Percentiles rank a stretch among this genome's conserved stretches.
Evolutionary conservation across 2,329 filamentous ascomycete genomes (phyloP).

Genomic region (Nemania sp.): DNA sequence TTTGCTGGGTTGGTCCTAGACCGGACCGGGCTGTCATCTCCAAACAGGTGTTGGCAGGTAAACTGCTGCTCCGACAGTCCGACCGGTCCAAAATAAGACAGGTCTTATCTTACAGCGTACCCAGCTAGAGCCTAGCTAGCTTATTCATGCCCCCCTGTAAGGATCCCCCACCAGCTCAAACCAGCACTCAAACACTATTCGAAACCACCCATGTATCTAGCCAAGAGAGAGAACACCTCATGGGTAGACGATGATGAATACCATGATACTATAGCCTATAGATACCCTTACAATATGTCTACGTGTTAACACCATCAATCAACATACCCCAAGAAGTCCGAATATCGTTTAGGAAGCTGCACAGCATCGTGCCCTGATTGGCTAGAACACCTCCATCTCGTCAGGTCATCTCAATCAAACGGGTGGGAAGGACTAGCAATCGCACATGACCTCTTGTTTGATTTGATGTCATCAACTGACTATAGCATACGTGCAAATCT

Average conservation of each 20-base stretch:
- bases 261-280: background rate
- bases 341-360: conserved; percentile 1
- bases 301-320: conserved; percentile 8
- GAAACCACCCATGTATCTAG: conserved; percentile 22
- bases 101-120: background rate
- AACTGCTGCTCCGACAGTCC: conserved; percentile 23
- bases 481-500: conserved; percentile 6
- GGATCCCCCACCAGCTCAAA: conserved; percentile 27
- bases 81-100: background rate
- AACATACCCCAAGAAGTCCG: conserved; percentile 8
- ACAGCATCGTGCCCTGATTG: conserved; percentile 17
- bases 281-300: background rate
- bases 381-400: conserved; percentile 12
- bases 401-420: conserved; percentile 27
- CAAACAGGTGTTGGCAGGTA: conserved; percentile 34
- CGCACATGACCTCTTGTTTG: conserved; percentile 37
- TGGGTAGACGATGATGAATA: background rate
- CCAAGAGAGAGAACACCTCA: background rate
- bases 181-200: conserved; percentile 14
- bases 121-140: too few species aligned
- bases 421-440: conserved; percentile 26
- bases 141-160: conserved; percentile 5
- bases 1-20: conserved; percentile 4
- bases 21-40: conserved; percentile 3
- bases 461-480: conserved; percentile 38